phyloP scores from a whole-genome alignment of 345 rosid genomes.

The Citrus hindsii region DNA sequence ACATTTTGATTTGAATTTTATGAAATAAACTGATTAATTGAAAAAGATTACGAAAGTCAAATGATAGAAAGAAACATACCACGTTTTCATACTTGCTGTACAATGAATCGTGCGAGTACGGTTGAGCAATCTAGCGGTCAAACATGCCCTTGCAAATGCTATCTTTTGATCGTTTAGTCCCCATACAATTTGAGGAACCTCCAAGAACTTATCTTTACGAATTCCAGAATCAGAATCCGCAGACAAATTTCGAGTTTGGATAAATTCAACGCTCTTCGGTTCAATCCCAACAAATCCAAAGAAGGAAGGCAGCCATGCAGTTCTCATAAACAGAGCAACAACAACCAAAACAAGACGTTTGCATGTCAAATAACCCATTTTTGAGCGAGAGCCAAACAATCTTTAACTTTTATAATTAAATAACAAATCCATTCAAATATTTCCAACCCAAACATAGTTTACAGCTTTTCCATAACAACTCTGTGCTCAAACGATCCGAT shows the following conservation, averaged over 20 bases:
- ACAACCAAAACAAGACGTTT: conserved; percentile 54
- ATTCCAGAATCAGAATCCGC: conserved; percentile 34
- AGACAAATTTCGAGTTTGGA: conserved; percentile 19
- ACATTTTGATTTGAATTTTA: background rate
- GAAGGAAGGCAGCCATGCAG: conserved; percentile 36
- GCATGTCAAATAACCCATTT: conserved; percentile 40
- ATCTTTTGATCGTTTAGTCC: conserved; percentile 97
- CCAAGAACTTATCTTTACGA: conserved; percentile 60
- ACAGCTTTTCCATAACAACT: conserved; percentile 13
- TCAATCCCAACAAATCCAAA: conserved; percentile 24
- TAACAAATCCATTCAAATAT: conserved; percentile 30
- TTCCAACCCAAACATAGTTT: conserved; percentile 3
- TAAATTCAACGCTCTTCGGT: conserved; percentile 16
- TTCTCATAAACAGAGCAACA: conserved; percentile 51
- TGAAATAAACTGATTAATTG: background rate
- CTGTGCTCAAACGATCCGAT: background rate
- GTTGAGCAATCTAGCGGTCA: conserved; percentile 82
- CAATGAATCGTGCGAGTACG: conserved; percentile 44
- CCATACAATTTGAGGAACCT: conserved; percentile 96
- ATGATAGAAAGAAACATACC: conserved; percentile 25
- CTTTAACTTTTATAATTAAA: conserved; percentile 30
- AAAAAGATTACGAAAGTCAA: too few relatives aligned
- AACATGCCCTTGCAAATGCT: conserved; percentile 90
- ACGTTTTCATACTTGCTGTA: conserved; percentile 15
- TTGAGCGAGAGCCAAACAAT: conserved; percentile 17